Evolutionary conservation across 306 rosid species (phyloP).

Genomic region (Castanospermum australe): DNA sequence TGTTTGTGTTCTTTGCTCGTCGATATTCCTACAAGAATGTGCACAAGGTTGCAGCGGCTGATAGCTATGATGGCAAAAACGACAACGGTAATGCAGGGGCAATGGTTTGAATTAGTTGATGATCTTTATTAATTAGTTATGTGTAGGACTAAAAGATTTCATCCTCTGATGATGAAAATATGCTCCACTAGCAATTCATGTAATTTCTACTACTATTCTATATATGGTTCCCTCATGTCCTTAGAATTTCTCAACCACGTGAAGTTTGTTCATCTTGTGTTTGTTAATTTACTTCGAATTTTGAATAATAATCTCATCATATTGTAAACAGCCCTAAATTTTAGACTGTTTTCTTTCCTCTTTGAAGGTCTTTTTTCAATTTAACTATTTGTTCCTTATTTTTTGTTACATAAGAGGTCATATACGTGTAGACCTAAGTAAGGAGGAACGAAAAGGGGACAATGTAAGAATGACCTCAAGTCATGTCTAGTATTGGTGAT

Average conservation of each 20-base stretch:
- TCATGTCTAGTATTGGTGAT: no score
- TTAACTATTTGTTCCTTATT: no score
- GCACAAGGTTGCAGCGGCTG: slow-evolving; percentile 65
- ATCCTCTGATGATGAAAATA: not conserved
- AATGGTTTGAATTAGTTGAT: slow-evolving; percentile 36
- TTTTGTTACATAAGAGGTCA: no score
- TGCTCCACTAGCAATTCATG: not conserved
- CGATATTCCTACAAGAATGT: slow-evolving; percentile 74
- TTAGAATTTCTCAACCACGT: not conserved
- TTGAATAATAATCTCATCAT: not conserved
- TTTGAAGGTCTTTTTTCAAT: no score
- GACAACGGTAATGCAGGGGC: slow-evolving; percentile 20
- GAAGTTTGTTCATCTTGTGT: not conserved
- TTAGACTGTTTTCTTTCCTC: no score
- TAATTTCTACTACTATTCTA: not conserved
- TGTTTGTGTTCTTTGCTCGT: slow-evolving; percentile 67
- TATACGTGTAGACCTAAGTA: no score
- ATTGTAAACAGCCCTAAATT: not conserved
- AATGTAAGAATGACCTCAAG: no score
- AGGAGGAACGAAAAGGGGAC: no score
- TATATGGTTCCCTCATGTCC: not conserved
- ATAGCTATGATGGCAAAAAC: slow-evolving; percentile 45
- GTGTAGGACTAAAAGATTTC: not conserved
- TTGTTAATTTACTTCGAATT: not conserved
- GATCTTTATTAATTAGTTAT: not conserved